A percentile compares a stretch with the other conserved stretches of the same genome.
Conservation (phyloP, 2,329 filamentous ascomycete genomes). For the Stagonosporopsis tanaceti region DNA sequence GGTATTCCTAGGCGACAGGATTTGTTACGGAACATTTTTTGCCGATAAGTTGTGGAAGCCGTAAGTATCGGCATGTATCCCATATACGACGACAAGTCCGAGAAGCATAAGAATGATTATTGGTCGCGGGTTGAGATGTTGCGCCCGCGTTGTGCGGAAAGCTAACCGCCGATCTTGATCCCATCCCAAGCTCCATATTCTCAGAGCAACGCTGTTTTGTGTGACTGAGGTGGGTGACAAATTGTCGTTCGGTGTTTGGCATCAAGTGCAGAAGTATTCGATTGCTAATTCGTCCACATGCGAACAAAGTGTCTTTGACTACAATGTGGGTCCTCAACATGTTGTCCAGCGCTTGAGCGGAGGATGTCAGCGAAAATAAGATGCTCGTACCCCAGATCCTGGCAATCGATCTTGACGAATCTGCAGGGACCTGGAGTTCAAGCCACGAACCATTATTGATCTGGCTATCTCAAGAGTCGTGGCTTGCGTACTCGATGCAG, state of each 20-base stretch:
- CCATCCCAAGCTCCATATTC: background rate
- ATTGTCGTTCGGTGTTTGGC: too few relatives aligned
- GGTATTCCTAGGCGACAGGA: background rate
- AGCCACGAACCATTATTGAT: constrained; percentile 4
- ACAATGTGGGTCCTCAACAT: background rate
- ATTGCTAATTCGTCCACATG: background rate
- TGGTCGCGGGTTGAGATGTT: constrained; percentile 9
- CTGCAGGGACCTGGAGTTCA: constrained; percentile 7
- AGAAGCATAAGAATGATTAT: constrained; percentile 10
- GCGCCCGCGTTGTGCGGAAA: constrained; percentile 1
- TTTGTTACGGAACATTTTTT: background rate
- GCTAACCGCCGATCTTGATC: background rate
- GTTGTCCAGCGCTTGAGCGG: background rate
- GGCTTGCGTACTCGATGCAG: background rate
- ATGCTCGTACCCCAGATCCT: constrained; percentile 9
- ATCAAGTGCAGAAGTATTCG: background rate
- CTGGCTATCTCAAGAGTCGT: background rate
- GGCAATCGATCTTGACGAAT: constrained; percentile 12
- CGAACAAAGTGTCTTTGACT: background rate
- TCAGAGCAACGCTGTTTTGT: background rate
- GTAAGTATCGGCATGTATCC: constrained; percentile 7
- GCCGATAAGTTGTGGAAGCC: constrained; percentile 5
- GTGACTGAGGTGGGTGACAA: too few relatives aligned
- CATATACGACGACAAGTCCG: constrained; percentile 11
- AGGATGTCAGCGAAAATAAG: background rate